Evolutionary conservation across 768 basidiomycete species (phyloP), one percentile per base, ranked within the genome.

Genomic region (Gymnopilus dilepis): DNA sequence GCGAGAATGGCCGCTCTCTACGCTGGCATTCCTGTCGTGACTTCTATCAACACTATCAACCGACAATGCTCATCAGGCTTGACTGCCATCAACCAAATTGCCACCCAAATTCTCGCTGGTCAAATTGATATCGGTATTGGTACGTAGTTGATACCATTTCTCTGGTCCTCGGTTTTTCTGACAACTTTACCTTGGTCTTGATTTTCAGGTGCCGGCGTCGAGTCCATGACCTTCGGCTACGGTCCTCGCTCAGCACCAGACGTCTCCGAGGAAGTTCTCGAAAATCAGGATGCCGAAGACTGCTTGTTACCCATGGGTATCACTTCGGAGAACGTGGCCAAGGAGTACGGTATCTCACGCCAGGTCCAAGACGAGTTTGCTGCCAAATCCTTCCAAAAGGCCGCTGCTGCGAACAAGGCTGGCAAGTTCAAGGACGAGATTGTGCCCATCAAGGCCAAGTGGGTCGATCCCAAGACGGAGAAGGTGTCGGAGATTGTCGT

Each of bases 51-150:
- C 76, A 95, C 93, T 17, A 84, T 95, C 65, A 96, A 97, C 77
- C 82, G 95, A 30, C 94, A 96, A 75, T 97, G 95, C 76, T 94
- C 93, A 1, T 91, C 88, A 37, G 94, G 95, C 40, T 80, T 97
- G 43, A 88, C 90, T 26, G 90, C 92, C 9, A 84, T 96, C 68
- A 86, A 85, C 73, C 86, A 88, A 71, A 90, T 97, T 65, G 92
- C 94, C 30, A 91, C 90, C 71, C 81, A 89, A 71, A 96, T 97
- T 68, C 72, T 76, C 17, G 73, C 83, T 1, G 91, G 93, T 0
- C 89, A 94, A 77, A 96, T 96, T 64, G 88, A 93, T 69, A 87
- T 96, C 66, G 95, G 95, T 41, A 92, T 97, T 56, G 94, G 93
- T 89, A 69, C 63, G 86, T 75, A 30, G 21, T 31, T 19, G n/a